Evolutionary conservation across 169 alveolate species (phyloP).

Genomic region (Pseudocohnilembus persalinus): DNA sequence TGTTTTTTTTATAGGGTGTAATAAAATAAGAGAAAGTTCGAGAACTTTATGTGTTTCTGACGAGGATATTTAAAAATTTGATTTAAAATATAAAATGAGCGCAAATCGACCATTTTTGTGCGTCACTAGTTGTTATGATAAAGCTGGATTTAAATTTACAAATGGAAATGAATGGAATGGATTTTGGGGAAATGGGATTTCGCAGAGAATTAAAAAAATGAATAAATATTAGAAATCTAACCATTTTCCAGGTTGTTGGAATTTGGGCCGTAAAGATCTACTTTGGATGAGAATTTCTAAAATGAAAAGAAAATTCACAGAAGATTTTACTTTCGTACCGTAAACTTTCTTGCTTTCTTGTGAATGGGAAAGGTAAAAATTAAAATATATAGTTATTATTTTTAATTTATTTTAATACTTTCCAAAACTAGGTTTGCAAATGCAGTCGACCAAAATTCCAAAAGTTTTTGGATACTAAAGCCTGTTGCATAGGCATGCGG

Average conservation of each 20-base stretch:
- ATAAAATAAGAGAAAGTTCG: not conserved
- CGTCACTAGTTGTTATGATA: constrained; percentile 36
- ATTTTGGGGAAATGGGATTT: constrained; percentile 32
- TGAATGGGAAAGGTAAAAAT: constrained; percentile 46
- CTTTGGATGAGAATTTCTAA: constrained; percentile 49
- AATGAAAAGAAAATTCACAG: constrained; percentile 48
- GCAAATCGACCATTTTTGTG: constrained; percentile 33
- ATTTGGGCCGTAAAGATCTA: constrained; percentile 58
- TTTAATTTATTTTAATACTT: too few relatives aligned
- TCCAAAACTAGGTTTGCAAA: constrained; percentile 9
- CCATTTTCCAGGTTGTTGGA: constrained; percentile 65
- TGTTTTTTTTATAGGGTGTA: constrained; percentile 2
- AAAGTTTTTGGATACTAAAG: constrained; percentile 59
- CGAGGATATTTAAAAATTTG: not conserved
- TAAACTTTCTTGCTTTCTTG: constrained; percentile 48
- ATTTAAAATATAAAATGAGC: constrained; percentile 2
- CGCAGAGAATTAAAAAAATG: constrained; percentile 21
- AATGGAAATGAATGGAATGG: constrained; percentile 34
- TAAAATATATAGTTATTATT: too few relatives aligned
- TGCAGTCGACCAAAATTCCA: constrained; percentile 26
- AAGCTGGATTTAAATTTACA: constrained; percentile 30
- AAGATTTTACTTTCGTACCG: constrained; percentile 56
- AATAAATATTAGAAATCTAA: constrained; percentile 50
- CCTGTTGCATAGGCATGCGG: constrained; percentile 82
- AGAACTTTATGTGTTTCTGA: not conserved